Evolutionary conservation across 2,329 filamentous ascomycete species (phyloP).

Genomic region (Anthostomella pinea): DNA sequence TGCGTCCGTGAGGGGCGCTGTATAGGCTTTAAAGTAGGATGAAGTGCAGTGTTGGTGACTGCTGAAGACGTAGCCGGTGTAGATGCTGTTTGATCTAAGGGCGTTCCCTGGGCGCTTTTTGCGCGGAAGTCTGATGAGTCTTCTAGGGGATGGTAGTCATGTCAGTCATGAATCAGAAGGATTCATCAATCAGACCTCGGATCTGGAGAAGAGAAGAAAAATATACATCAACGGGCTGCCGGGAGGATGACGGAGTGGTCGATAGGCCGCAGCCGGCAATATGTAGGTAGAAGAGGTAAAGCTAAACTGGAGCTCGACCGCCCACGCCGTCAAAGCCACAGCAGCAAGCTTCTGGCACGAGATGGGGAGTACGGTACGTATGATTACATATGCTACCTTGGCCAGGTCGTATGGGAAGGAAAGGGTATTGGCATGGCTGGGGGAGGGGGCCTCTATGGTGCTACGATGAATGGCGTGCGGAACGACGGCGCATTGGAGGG

Average conservation of each 20-base stretch:
- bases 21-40: conserved; percentile 20
- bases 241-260: too few species aligned
- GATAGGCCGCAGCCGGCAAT: too few species aligned
- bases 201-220: conserved; percentile 12
- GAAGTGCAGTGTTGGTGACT: conserved; percentile 13
- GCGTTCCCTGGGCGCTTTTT: conserved; percentile 21
- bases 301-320: conserved; percentile 27
- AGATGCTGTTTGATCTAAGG: conserved; percentile 17
- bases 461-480: conserved; percentile 16
- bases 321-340: conserved; percentile 26
- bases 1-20: conserved; percentile 22
- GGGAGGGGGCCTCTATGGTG: conserved; percentile 10
- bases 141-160: conserved; percentile 9
- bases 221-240: too few species aligned
- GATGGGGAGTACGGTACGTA: conserved; percentile 29
- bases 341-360: conserved; percentile 27
- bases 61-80: conserved; percentile 15
- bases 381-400: conserved; percentile 32
- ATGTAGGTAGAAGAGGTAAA: conserved; percentile 20
- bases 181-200: too few species aligned
- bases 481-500: conserved; percentile 18
- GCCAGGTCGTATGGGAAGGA: conserved; percentile 26
- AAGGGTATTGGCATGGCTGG: conserved; percentile 24
- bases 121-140: conserved; percentile 23
- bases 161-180: conserved; percentile 20